Conservation (phyloP, 2,329 filamentous ascomycete genomes). For the Ophiostoma sp. region DNA sequence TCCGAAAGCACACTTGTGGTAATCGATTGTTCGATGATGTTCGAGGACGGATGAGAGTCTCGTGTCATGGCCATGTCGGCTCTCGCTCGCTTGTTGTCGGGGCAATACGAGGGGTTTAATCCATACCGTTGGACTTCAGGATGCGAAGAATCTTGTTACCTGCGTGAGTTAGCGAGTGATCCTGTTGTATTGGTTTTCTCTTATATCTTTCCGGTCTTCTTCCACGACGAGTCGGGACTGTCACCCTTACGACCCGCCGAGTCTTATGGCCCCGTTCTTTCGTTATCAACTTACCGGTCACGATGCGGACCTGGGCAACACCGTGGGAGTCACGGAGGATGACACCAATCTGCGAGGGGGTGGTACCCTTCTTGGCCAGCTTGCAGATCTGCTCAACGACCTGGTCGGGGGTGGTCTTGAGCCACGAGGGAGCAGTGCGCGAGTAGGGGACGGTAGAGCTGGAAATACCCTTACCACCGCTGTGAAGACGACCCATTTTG, state of each 20-base stretch:
- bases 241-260: background rate
- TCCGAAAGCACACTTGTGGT: background rate
- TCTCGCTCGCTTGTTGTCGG: background rate
- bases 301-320: constrained; percentile 94
- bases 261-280: background rate
- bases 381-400: constrained; percentile 99
- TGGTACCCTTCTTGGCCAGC: constrained; percentile 97
- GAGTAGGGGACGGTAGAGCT: constrained; percentile 95
- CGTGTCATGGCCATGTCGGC: background rate
- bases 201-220: no score
- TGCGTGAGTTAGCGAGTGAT: constrained; percentile 16
- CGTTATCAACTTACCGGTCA: constrained; percentile 52
- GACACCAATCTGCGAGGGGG: constrained; percentile 98
- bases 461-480: constrained; percentile 98
- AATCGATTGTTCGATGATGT: background rate
- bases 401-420: constrained; percentile 98
- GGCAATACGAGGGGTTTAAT: constrained; percentile 32
- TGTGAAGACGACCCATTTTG: constrained; percentile 96
- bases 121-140: constrained; percentile 94
- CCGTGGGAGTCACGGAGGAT: constrained; percentile 97
- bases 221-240: no score
- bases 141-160: constrained; percentile 99
- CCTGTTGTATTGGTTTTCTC: no score
- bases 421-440: constrained; percentile 84
- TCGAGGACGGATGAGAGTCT: background rate